Conservation (phyloP, 2,329 filamentous ascomycete species). For the Zopfia rhizophila region DNA sequence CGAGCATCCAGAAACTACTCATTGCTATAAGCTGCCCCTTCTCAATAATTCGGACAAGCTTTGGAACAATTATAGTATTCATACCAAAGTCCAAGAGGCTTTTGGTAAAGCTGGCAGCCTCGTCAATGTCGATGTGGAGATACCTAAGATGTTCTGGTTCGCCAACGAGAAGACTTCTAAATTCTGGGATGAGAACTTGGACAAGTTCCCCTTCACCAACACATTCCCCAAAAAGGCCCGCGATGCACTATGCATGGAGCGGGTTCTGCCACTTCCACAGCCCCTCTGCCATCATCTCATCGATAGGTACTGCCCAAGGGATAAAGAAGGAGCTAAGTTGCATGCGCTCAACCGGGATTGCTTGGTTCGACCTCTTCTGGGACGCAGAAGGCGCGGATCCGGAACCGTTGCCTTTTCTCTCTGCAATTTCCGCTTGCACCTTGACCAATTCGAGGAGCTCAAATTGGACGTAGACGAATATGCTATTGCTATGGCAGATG, state of each 20-base stretch:
- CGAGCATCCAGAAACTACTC: conserved; percentile 11
- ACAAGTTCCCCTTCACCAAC: conserved; percentile 11
- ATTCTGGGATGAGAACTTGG: conserved; percentile 11
- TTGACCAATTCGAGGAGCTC: conserved; percentile 7
- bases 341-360: conserved; percentile 2
- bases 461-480: conserved; percentile 1
- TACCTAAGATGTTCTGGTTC: conserved; percentile 12
- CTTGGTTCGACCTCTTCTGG: conserved; percentile 2
- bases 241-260: no score
- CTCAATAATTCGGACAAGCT: conserved; percentile 10
- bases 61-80: conserved; percentile 10
- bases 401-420: not conserved
- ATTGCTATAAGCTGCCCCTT: conserved; percentile 9
- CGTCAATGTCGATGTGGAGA: conserved; percentile 6
- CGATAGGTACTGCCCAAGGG: no score
- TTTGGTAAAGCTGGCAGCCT: conserved; percentile 3
- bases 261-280: no score
- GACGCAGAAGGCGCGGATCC: conserved; percentile 1
- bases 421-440: conserved; percentile 7
- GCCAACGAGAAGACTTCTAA: conserved; percentile 5
- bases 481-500: conserved; percentile 5
- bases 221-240: conserved; percentile 9
- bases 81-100: conserved; percentile 11
- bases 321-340: not conserved
- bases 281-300: conserved; percentile 37